Percentiles rank a stretch among this genome's conserved stretches.
Evolutionary conservation across 2,329 filamentous ascomycete genomes (phyloP).

Genomic region (Pseudogymnoascus sp.): DNA sequence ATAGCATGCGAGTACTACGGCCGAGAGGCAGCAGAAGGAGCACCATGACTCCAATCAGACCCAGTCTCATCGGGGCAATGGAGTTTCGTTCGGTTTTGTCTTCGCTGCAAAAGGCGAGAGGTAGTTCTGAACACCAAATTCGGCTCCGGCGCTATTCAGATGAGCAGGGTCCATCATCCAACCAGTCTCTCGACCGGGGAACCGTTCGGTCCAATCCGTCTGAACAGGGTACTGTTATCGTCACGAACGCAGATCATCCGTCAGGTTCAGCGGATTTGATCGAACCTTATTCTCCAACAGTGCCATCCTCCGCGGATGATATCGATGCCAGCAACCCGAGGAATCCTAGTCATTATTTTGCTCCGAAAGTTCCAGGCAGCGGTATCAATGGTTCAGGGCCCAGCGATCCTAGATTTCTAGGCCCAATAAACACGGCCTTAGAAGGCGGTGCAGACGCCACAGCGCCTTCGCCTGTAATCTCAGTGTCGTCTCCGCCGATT

Average conservation of each 20-base stretch:
- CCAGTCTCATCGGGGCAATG: conserved; percentile 84
- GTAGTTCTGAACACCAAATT: conserved; percentile 63
- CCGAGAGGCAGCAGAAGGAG: conserved; percentile 58
- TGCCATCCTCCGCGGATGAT: conserved; percentile 26
- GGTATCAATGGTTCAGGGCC: conserved; percentile 34
- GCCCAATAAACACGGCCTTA: conserved; percentile 10
- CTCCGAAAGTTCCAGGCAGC: conserved; percentile 25
- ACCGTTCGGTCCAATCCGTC: neutral
- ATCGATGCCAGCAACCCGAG: conserved; percentile 6
- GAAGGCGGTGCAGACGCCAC: conserved; percentile 20
- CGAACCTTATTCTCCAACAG: neutral
- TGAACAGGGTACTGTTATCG: conserved; percentile 20
- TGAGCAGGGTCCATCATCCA: conserved; percentile 39
- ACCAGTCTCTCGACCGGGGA: neutral
- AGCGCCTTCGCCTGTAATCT: conserved; percentile 30
- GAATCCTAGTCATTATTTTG: conserved; percentile 22
- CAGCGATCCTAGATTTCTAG: neutral
- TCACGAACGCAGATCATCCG: conserved; percentile 37
- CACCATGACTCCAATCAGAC: conserved; percentile 78
- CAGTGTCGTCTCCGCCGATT: conserved; percentile 17
- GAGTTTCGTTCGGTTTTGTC: conserved; percentile 89
- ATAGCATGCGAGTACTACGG: conserved; percentile 83
- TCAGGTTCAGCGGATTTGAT: conserved; percentile 20
- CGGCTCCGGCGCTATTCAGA: conserved; percentile 64
- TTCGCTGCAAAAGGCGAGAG: conserved; percentile 76